A percentile compares a stretch with the other conserved stretches of the same genome.
These are phyloP conservation scores for Saccharomycopsis crataegensis DNA, from an alignment of 1,139 yeast genomes.

Conservation along the genomic window DNA sequence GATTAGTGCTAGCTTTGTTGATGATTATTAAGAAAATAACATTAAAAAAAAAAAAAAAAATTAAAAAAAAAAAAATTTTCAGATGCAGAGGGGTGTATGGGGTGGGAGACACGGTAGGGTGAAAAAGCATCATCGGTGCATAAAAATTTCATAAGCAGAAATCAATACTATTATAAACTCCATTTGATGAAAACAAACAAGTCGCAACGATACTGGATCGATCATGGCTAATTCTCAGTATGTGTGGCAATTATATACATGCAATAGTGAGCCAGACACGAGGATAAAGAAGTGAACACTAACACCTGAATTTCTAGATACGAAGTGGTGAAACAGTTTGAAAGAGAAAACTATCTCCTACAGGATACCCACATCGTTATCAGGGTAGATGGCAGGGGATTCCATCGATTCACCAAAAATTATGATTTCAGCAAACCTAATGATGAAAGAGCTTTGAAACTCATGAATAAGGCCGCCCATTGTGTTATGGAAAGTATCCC, in stretches of 20 bases:
- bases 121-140: too few species aligned
- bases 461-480: conserved; percentile 78
- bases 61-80: conserved; percentile 2
- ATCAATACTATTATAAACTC: too few species aligned
- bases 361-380: conserved; percentile 80
- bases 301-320: conserved; percentile 33
- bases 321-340: conserved; percentile 83
- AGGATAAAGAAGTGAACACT: neutral
- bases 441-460: conserved; percentile 62
- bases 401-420: conserved; percentile 71
- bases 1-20: too few species aligned
- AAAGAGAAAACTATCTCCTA: conserved; percentile 60
- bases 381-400: conserved; percentile 90
- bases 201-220: neutral
- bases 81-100: neutral
- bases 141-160: too few species aligned
- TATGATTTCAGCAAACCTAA: conserved; percentile 84
- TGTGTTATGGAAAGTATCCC: conserved; percentile 55
- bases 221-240: conserved; percentile 18
- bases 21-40: neutral
- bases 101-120: too few species aligned
- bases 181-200: too few species aligned
- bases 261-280: too few species aligned
- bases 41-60: neutral
- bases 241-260: neutral